Base-by-base conservation (phyloP, 495 filamentous ascomycete genomes). In the Penicillium silybi region DNA sequence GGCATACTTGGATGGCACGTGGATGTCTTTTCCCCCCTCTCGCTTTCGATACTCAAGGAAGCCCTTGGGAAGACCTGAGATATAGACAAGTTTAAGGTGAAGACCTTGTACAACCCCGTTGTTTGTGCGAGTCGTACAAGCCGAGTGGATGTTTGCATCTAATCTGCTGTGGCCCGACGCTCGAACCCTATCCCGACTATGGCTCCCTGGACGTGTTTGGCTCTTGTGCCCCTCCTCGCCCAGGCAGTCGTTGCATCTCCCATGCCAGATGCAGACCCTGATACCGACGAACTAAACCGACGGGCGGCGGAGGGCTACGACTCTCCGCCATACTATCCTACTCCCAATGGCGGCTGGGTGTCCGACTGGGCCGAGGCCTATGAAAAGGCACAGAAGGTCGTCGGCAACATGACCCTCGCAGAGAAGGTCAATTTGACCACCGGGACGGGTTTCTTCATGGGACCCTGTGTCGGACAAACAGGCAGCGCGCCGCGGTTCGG, bases 391-490 rank as follows among this genome's bases (percentile, higher is more conserved):
- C 80, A 80, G 54, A 73, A 66, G 2, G 87, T 96, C 44, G 92
- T 97, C 41, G 81, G 80, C 40, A 85, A 93, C 68, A 77, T 97
- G 70, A 97, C 91, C 0, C 74, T 97, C 43, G 73, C 87, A 15
- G 92, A 97, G 76, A 97, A 97, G 76, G 88, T 97, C 66, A 97
- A 97, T 66, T 64, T 97, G 38, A 96, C 92, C 0, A 96, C 91
- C 2, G 92, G 92, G 44, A 75, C 72, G 7, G 72, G 72, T 0
- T 65, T 67, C 48, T 73, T 57, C 39, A 75, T 75, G 72, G 73
- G 74, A 1, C 74, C 69, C 7, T 77, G 74, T 29, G 70, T 67
- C 0, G 74, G 74, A 2, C 67, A 77, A 23, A 74, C 71, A 0
- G 72, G 72, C 0, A 73, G 70, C 40, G 72, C 68, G 7, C 53